Evolutionary conservation across 1,139 yeast genomes (phyloP).

Genomic region (Blastobotrys buckinghamii): DNA sequence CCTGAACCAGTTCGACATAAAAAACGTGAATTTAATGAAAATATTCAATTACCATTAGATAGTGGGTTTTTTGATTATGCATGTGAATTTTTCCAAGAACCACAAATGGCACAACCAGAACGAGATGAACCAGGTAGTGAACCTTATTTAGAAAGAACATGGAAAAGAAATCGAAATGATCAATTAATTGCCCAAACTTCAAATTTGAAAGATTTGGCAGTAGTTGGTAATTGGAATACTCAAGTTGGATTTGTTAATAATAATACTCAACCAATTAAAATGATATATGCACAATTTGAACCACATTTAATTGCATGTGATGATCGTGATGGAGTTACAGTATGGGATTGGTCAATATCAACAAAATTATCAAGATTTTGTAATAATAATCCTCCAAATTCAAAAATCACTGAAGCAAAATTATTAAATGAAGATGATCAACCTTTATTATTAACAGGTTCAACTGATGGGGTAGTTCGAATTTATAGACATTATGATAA

Average conservation of each 20-base stretch:
- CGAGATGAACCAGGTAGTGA: slow-evolving; percentile 91
- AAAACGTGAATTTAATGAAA: slow-evolving; percentile 16
- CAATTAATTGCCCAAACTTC: slow-evolving; percentile 82
- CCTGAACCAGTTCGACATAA: slow-evolving; percentile 30
- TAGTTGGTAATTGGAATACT: slow-evolving; percentile 81
- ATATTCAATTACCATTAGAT: slow-evolving; percentile 43
- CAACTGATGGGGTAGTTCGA: slow-evolving; percentile 89
- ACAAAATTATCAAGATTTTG: slow-evolving; percentile 61
- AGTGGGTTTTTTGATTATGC: slow-evolving; percentile 85
- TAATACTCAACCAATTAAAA: slow-evolving; percentile 68
- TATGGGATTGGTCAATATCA: slow-evolving; percentile 81
- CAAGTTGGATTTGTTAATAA: slow-evolving; percentile 60
- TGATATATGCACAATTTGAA: slow-evolving; percentile 87
- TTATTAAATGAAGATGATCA: slow-evolving; percentile 87
- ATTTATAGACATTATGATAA: slow-evolving; percentile 74
- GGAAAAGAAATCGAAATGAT: slow-evolving; percentile 91
- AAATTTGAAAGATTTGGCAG: slow-evolving; percentile 76
- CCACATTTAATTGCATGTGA: slow-evolving; percentile 75
- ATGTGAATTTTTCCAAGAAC: slow-evolving; percentile 91
- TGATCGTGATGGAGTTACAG: slow-evolving; percentile 74
- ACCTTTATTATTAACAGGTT: slow-evolving; percentile 79
- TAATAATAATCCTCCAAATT: slow-evolving; percentile 81
- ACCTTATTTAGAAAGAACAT: slow-evolving; percentile 72
- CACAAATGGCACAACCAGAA: slow-evolving; percentile 85
- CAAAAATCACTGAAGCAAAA: slow-evolving; percentile 80